Evolutionary conservation across 2,329 filamentous ascomycete genomes (phyloP).

Genomic region (Ophiostoma pallidulum): DNA sequence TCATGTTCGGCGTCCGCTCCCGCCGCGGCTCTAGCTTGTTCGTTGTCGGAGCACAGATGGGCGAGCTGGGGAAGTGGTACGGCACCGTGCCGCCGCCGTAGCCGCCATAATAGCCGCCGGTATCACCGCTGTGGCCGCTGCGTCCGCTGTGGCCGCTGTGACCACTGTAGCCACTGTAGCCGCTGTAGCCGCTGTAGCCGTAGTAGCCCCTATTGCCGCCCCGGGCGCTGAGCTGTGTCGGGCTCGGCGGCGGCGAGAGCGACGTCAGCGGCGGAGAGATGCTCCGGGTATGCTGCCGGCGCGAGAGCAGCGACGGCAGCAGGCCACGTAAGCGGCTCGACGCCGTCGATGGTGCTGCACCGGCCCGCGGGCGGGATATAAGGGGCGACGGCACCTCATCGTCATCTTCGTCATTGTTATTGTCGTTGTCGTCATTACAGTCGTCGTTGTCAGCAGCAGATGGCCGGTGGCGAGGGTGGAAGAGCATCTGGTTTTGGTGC

Average conservation of each 20-base stretch:
- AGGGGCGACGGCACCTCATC: constrained; percentile 32
- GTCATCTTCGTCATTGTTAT: not conserved
- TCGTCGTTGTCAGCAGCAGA: too few species aligned
- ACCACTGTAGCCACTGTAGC: not conserved
- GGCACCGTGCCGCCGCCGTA: constrained; percentile 1
- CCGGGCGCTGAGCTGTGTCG: constrained; percentile 6
- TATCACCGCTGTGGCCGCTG: not conserved
- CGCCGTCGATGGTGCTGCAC: not conserved
- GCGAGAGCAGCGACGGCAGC: constrained; percentile 29
- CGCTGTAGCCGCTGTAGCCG: constrained; percentile 6
- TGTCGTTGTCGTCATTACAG: too few species aligned
- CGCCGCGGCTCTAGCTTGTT: constrained; percentile 26
- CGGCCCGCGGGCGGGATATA: constrained; percentile 30
- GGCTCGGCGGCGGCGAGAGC: constrained; percentile 22
- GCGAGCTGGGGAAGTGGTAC: constrained; percentile 28
- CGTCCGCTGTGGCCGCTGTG: not conserved
- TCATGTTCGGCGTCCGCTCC: constrained; percentile 16
- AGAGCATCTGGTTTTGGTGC: constrained; percentile 3
- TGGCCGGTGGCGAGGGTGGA: constrained; percentile 15
- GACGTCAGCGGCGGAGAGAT: constrained; percentile 23
- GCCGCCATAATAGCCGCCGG: too few species aligned
- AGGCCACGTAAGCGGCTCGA: constrained; percentile 33
- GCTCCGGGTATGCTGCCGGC: constrained; percentile 16
- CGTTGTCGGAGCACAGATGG: constrained; percentile 29
- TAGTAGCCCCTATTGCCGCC: not conserved